Percentiles rank a stretch among this genome's conserved stretches.
phyloP scores from a whole-genome alignment of 179 eudicot genomes.

The Beta lomatogona region DNA sequence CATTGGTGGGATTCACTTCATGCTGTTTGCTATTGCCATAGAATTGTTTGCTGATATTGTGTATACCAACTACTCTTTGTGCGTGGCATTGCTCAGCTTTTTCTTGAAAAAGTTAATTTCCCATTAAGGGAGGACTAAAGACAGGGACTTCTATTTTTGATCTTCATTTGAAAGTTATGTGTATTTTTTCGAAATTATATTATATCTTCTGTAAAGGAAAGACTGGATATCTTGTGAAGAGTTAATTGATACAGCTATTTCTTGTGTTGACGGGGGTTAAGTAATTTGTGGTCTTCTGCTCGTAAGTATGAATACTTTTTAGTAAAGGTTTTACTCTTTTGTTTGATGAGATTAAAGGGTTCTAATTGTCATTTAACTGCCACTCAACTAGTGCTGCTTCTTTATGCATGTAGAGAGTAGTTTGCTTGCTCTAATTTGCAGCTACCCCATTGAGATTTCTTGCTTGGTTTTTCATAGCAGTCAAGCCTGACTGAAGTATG shows the following conservation, averaged over 20 bases:
- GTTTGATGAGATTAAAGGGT: too few species aligned
- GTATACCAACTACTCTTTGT: neutral
- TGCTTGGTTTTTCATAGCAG: slow-evolving; percentile 32
- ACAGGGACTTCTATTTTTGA: neutral
- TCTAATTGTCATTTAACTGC: neutral
- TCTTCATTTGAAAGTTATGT: neutral
- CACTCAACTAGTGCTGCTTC: neutral
- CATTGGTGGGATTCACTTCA: neutral
- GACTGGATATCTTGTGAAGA: slow-evolving; percentile 1
- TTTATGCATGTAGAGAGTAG: slow-evolving; percentile 13
- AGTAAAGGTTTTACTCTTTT: neutral
- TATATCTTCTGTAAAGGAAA: neutral
- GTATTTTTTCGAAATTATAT: neutral
- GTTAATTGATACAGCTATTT: too few species aligned
- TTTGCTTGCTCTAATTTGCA: slow-evolving; percentile 19
- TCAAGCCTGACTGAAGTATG: slow-evolving; percentile 41
- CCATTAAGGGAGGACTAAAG: neutral
- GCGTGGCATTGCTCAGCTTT: neutral
- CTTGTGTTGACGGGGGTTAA: too few species aligned
- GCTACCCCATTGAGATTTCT: slow-evolving; percentile 19
- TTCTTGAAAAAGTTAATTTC: too few species aligned
- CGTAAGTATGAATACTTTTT: too few species aligned
- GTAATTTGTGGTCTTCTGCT: too few species aligned
- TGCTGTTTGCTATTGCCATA: neutral
- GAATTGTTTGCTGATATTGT: neutral